These are phyloP conservation scores for Fusarium beomiforme DNA, from an alignment of 2,329 filamentous ascomycete genomes.

Conservation along the genomic window DNA sequence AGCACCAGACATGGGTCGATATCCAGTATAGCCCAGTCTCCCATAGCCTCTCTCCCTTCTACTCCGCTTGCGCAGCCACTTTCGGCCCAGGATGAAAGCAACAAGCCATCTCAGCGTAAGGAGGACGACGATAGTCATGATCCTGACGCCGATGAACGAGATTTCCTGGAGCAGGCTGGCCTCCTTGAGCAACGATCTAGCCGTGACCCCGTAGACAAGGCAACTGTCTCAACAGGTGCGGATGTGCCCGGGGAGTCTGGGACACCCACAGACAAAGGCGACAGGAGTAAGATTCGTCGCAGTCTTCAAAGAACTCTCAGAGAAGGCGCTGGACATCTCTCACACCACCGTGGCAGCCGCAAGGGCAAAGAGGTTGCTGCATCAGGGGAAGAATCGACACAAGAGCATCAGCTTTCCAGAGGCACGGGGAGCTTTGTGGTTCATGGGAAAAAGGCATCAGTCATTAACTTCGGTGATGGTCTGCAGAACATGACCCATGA, in stretches of 20 bases:
- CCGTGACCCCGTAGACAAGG: constrained; percentile 47
- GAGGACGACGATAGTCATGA: constrained; percentile 51
- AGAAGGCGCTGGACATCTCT: constrained; percentile 76
- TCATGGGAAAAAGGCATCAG: constrained; percentile 96
- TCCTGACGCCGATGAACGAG: constrained; percentile 73
- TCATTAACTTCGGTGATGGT: constrained; percentile 96
- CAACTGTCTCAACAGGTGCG: constrained; percentile 48
- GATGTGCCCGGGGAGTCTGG: constrained; percentile 47
- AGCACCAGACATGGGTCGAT: constrained; percentile 46
- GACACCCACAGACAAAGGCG: constrained; percentile 56
- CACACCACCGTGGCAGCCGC: constrained; percentile 76
- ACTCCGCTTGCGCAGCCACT: constrained; percentile 31
- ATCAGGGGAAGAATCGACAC: constrained; percentile 51
- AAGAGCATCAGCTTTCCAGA: constrained; percentile 77
- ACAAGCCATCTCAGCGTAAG: constrained; percentile 26
- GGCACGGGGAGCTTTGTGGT: constrained; percentile 92
- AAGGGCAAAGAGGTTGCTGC: constrained; percentile 72
- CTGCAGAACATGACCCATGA: constrained; percentile 81
- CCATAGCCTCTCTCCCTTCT: constrained; percentile 39
- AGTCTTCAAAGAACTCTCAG: constrained; percentile 91
- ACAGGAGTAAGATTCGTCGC: constrained; percentile 77
- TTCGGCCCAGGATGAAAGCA: constrained; percentile 34
- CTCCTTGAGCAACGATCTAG: constrained; percentile 60
- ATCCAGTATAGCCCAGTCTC: constrained; percentile 46
- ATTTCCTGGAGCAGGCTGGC: constrained; percentile 73